These are phyloP conservation scores for Rosa rugosa DNA, from an alignment of 306 rosid species.

Conservation along the genomic window DNA sequence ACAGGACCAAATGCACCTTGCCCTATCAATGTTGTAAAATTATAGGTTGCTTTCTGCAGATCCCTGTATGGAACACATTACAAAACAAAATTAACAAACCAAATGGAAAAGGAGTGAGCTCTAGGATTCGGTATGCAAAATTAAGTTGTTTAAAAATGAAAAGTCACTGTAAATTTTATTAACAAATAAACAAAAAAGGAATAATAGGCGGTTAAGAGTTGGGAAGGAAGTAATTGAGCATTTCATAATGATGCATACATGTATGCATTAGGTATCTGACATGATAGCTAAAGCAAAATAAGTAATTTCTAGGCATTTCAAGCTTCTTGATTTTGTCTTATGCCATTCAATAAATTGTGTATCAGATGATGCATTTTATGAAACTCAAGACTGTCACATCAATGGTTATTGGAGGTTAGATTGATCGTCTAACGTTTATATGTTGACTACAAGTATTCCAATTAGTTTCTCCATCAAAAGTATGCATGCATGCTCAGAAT, in stretches of 20 bases:
- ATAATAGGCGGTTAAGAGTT: neutral
- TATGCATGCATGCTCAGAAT: neutral
- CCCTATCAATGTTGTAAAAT: conserved; percentile 91
- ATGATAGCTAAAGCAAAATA: neutral
- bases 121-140: conserved; percentile 9
- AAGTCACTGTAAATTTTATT: neutral
- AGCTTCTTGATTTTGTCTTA: neutral
- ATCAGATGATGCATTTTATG: neutral
- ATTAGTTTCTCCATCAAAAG: neutral
- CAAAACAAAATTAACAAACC: conserved; percentile 8
- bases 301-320: neutral
- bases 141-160: neutral
- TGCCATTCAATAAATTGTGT: neutral
- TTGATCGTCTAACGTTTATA: neutral
- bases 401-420: neutral
- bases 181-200: neutral
- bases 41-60: conserved; percentile 86
- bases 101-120: neutral
- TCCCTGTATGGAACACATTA: conserved; percentile 54
- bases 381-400: neutral
- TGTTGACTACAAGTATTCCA: neutral
- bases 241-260: neutral
- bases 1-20: conserved; percentile 99
- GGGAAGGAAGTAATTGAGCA: neutral
- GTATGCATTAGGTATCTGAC: conserved; percentile 5